Base-by-base conservation (phyloP, 164 flowering plant species). In the Tinospora cordifolia region DNA sequence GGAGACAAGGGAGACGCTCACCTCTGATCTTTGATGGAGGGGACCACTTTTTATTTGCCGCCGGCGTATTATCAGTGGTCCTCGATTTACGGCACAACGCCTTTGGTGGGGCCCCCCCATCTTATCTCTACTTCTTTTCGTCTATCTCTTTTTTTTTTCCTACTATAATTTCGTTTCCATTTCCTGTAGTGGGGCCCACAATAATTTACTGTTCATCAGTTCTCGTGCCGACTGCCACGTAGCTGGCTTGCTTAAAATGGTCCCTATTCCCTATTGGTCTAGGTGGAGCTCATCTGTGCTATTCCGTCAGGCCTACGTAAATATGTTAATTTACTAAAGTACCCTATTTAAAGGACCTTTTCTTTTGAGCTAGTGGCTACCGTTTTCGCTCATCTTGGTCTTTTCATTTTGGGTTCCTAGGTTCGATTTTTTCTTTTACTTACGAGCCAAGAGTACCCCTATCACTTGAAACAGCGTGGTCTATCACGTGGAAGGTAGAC, bases 291-390 rank as follows among this genome's bases (percentile, higher is more conserved):
- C 14, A 25, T 30, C 21, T 54, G 60, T 54, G 60, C 8, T 8
- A 54, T 54, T 54, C 60, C 60, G 60, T 54, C 60, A 54, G 60
- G 24, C 21, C 60, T 54, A 54, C 60, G 60, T 19, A n/a, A 54
- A n/a, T n/a, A 1, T 5, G 60, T 19, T 2, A n/a, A n/a, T 19
- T 54, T 6, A 54, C 60, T 1, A 3, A 54, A 19, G n/a, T 9
- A 9, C 60, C 60, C 60, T 21, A 54, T 1, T 3, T 54, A 8
- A 30, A 30, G 36, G 36, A 30, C 36, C 4, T 30, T 30, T 30
- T 30, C 2, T 30, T 30, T 30, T 30, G 36, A 30, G 36, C 36
- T 30, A 30, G 4, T 30, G 36, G 36, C 4, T 30, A 1, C 36
- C 36, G 36, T 30, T 30, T 30, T 30, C 4, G 36, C 4, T 30